phyloP scores from a whole-genome alignment of 306 rosid genomes.

The Vicia sativa region DNA sequence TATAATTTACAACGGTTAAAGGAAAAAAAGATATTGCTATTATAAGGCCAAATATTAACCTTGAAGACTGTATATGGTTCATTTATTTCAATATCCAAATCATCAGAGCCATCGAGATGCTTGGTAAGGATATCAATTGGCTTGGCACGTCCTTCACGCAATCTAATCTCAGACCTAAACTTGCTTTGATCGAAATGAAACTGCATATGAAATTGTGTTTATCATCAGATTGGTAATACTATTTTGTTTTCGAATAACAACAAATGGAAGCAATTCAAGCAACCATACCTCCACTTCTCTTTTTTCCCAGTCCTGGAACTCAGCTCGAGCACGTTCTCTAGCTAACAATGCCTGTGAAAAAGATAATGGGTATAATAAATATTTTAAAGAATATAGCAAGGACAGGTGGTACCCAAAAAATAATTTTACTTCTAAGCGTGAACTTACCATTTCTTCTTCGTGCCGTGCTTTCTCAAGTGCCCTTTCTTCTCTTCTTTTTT shows the following conservation, averaged over 20 bases:
- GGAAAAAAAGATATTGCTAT: not conserved
- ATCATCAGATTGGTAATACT: constrained; percentile 28
- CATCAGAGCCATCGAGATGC: constrained; percentile 82
- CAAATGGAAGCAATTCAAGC: constrained; percentile 24
- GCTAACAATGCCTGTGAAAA: constrained; percentile 77
- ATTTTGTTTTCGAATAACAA: constrained; percentile 21
- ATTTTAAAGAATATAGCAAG: not conserved
- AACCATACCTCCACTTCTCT: constrained; percentile 84
- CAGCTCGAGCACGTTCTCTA: constrained; percentile 96
- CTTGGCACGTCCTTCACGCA: constrained; percentile 92
- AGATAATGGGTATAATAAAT: constrained; percentile 32
- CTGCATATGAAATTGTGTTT: constrained; percentile 47
- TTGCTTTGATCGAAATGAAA: constrained; percentile 98
- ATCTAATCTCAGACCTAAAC: constrained; percentile 90
- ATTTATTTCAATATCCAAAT: constrained; percentile 79
- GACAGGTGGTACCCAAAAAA: not conserved
- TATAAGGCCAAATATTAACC: constrained; percentile 49
- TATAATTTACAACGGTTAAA: not conserved
- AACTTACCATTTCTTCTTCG: constrained; percentile 95
- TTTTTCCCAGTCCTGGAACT: constrained; percentile 98
- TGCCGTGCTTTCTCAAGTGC: constrained; percentile 93
- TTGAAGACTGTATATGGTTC: constrained; percentile 93
- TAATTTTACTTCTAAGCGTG: not conserved
- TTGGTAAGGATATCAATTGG: constrained; percentile 88
- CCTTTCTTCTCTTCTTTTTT: constrained; percentile 97